These are phyloP conservation scores for Chrysanthemum seticuspe DNA, from an alignment of 129 eudicot species.

Conservation along the genomic window DNA sequence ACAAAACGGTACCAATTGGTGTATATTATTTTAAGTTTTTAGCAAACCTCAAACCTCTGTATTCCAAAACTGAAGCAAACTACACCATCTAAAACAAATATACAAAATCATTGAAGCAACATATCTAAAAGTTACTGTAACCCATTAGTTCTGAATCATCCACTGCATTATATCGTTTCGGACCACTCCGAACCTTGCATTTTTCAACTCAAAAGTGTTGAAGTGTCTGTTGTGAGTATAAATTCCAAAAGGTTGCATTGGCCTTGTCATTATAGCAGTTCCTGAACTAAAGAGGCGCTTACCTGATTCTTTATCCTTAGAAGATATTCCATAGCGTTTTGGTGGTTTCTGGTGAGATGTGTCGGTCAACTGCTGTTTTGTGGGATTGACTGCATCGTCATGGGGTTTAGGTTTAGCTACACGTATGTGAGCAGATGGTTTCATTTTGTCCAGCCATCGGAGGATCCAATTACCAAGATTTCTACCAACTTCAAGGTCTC, in stretches of 20 bases:
- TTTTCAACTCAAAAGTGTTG: conserved; percentile 28
- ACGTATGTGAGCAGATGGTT: conserved; percentile 81
- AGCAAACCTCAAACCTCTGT: not conserved
- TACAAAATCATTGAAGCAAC: conserved; percentile 11
- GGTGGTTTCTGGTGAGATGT: conserved; percentile 37
- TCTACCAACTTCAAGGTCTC: conserved; percentile 89
- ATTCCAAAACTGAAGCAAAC: conserved; percentile 1
- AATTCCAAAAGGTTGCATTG: conserved; percentile 42
- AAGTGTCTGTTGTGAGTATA: conserved; percentile 46
- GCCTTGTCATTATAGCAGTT: conserved; percentile 44
- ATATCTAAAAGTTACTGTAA: not conserved
- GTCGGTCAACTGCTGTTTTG: conserved; percentile 27
- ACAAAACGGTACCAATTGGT: not conserved
- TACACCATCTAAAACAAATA: not conserved
- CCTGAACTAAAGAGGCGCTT: conserved; percentile 57
- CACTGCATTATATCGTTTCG: conserved; percentile 77
- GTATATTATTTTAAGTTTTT: not conserved
- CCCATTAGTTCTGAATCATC: conserved; percentile 41
- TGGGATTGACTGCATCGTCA: conserved; percentile 18
- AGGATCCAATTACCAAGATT: conserved; percentile 83
- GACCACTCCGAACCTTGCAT: conserved; percentile 44
- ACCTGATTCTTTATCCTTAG: conserved; percentile 39
- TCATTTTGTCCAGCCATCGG: conserved; percentile 74
- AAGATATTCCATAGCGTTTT: conserved; percentile 27
- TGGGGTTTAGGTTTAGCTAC: conserved; percentile 31